Conservation (phyloP, 2,329 filamentous ascomycete species). For the Claviceps humidiphila region DNA sequence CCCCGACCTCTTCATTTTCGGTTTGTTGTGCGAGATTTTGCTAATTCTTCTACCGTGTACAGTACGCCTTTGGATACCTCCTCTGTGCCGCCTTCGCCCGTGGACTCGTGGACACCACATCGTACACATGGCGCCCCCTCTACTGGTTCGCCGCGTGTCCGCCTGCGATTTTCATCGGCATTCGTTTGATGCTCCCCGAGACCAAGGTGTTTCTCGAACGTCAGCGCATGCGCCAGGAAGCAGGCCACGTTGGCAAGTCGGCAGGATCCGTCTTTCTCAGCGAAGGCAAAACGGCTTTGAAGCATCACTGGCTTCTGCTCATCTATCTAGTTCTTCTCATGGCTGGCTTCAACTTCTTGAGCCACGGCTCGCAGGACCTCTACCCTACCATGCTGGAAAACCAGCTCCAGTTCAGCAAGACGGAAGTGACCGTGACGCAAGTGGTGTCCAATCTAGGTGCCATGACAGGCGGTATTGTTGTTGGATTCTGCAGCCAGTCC, state of each 20-base stretch:
- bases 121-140: constrained; percentile 69
- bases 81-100: constrained; percentile 44
- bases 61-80: constrained; percentile 54
- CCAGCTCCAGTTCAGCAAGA: constrained; percentile 37
- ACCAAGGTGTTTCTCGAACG: constrained; percentile 60
- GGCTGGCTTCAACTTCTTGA: constrained; percentile 90
- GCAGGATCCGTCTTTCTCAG: constrained; percentile 48
- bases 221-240: constrained; percentile 43
- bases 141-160: constrained; percentile 83
- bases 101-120: constrained; percentile 61
- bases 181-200: constrained; percentile 66
- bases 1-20: neutral
- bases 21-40: neutral
- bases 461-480: constrained; percentile 50
- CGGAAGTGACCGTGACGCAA: constrained; percentile 55
- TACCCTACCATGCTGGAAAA: constrained; percentile 48
- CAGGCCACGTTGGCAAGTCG: constrained; percentile 18
- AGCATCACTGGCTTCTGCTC: constrained; percentile 67
- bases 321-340: constrained; percentile 75
- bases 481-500: constrained; percentile 56
- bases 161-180: constrained; percentile 67
- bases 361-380: constrained; percentile 56
- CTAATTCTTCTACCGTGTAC: neutral
- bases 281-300: constrained; percentile 68
- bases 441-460: constrained; percentile 61